Percentiles rank a stretch among this genome's conserved stretches.
Evolutionary conservation across 2,329 filamentous ascomycete genomes (phyloP).

Genomic region (Aureobasidium sp.): DNA sequence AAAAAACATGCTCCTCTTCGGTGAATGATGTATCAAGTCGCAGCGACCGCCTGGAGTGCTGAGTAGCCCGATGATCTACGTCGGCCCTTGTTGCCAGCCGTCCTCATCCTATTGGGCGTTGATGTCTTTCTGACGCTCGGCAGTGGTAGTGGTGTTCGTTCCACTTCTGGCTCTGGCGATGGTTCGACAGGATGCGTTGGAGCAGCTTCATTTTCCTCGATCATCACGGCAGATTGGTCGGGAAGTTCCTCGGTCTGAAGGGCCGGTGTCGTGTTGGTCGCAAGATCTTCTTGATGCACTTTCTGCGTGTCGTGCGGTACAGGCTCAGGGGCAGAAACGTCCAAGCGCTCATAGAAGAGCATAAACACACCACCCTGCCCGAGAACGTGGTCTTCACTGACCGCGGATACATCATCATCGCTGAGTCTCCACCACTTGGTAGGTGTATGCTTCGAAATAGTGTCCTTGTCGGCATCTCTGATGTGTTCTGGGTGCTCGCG

Average conservation of each 20-base stretch:
- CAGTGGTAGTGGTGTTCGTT: not conserved
- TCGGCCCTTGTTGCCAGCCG: not conserved
- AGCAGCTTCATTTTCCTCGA: not conserved
- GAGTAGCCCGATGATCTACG: not conserved
- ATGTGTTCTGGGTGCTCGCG: slow-evolving; percentile 51
- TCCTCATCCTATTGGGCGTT: slow-evolving; percentile 4
- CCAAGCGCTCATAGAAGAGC: slow-evolving; percentile 77
- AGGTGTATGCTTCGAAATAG: slow-evolving; percentile 15
- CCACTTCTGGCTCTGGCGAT: not conserved
- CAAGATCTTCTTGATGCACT: not conserved
- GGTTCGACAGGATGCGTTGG: not conserved
- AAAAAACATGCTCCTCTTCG: not conserved
- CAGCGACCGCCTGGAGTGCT: slow-evolving; percentile 1
- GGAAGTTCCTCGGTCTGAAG: not conserved
- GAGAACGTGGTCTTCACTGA: slow-evolving; percentile 65
- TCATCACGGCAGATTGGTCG: not conserved
- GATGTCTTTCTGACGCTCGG: not conserved
- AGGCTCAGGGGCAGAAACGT: not conserved
- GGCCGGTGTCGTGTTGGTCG: not conserved
- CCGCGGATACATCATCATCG: slow-evolving; percentile 72
- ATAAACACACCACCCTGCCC: slow-evolving; percentile 82
- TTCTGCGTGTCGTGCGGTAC: not conserved
- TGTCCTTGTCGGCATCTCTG: slow-evolving; percentile 21
- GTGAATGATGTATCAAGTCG: not conserved
- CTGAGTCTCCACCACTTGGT: slow-evolving; percentile 84